These are phyloP conservation scores for Rhodosporidiobolus sp. DNA, from an alignment of 768 basidiomycete genomes.

Conservation along the genomic window DNA sequence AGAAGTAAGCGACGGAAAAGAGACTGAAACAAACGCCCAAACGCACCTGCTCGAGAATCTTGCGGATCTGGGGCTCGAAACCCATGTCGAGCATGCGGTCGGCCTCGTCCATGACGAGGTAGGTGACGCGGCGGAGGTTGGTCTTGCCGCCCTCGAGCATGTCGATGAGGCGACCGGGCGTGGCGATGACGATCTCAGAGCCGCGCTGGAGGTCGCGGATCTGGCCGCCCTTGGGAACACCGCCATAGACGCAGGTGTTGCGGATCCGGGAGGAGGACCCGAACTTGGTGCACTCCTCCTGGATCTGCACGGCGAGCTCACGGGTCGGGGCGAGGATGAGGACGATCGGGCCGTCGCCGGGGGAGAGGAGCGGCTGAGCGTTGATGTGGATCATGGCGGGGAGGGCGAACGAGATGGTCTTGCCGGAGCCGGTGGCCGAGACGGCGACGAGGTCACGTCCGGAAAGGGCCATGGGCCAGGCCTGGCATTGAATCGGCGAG, in stretches of 20 bases:
- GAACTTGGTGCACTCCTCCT: conserved; percentile 97
- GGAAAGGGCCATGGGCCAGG: conserved; percentile 88
- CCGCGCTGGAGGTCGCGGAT: conserved; percentile 96
- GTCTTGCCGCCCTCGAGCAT: conserved; percentile 97
- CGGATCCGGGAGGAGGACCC: conserved; percentile 86
- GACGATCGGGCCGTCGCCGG: conserved; percentile 96
- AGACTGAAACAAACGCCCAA: conserved; percentile 44
- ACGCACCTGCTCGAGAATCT: conserved; percentile 77
- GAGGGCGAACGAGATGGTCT: conserved; percentile 96
- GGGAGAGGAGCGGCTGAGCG: conserved; percentile 88
- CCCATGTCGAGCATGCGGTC: conserved; percentile 99
- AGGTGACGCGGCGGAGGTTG: conserved; percentile 91
- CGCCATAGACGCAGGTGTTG: conserved; percentile 98
- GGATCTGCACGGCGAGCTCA: conserved; percentile 97
- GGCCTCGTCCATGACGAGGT: conserved; percentile 98
- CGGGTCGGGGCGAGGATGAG: conserved; percentile 95
- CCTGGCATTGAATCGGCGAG: conserved; percentile 96
- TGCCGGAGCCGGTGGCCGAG: conserved; percentile 96
- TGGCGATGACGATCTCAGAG: conserved; percentile 98
- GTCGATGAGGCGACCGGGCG: conserved; percentile 97
- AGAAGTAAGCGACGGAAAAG: not conserved
- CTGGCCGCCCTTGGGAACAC: conserved; percentile 97
- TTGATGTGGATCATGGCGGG: conserved; percentile 99
- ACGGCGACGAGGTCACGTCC: conserved; percentile 60
- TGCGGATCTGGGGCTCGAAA: conserved; percentile 99